Evolutionary conservation across 2,329 filamentous ascomycete genomes (phyloP).

Genomic region (Dactylonectria estremocensis): DNA sequence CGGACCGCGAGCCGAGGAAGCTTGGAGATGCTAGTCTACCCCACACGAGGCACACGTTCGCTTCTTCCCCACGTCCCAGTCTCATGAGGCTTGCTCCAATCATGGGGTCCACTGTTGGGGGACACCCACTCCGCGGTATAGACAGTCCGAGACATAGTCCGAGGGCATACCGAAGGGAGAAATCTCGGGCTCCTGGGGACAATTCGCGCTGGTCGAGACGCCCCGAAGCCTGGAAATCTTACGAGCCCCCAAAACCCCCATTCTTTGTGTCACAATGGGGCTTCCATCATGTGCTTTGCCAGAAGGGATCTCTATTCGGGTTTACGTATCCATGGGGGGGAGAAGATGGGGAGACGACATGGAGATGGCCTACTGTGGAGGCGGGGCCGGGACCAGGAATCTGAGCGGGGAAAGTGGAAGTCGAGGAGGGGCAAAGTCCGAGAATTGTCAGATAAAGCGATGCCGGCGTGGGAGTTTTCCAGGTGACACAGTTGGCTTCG

Average conservation of each 20-base stretch:
- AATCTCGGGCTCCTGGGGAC: not conserved
- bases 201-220: not conserved
- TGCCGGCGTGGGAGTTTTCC: not conserved
- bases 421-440: not conserved
- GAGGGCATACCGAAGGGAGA: not conserved
- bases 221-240: not conserved
- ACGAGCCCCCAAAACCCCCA: not conserved
- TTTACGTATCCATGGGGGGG: not conserved
- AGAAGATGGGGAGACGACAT: not conserved
- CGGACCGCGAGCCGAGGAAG: not conserved
- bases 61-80: not conserved
- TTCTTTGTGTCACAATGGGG: not conserved
- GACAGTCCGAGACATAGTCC: not conserved
- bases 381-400: not conserved
- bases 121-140: not conserved
- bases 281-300: not conserved
- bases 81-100: not conserved
- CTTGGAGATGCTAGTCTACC: not conserved
- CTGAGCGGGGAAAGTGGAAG: not conserved
- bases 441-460: not conserved
- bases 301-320: not conserved
- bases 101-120: not conserved
- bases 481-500: not conserved
- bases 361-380: not conserved
- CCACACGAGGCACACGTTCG: not conserved